Conservation (phyloP, 371 early-diverging fungal genomes). For the Fennellomyces sp. region DNA sequence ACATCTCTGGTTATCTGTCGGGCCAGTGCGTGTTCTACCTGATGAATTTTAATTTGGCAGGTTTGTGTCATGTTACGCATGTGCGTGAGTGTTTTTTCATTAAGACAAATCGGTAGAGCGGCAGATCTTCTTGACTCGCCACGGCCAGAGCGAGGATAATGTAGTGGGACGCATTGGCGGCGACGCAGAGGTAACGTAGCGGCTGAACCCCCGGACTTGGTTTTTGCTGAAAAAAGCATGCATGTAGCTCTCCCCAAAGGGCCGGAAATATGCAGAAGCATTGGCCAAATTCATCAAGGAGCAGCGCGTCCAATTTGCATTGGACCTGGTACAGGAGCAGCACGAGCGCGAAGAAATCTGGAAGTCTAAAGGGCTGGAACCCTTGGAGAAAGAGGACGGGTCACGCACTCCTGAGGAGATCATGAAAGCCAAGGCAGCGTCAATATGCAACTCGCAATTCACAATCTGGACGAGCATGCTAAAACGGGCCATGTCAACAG, state of each 20-base stretch:
- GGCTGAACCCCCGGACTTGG: too few species aligned
- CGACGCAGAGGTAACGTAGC: slow-evolving; percentile 69
- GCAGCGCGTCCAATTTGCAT: slow-evolving; percentile 42
- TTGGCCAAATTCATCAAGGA: slow-evolving; percentile 66
- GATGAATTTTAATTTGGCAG: slow-evolving; percentile 75
- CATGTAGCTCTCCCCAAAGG: slow-evolving; percentile 55
- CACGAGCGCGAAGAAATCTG: slow-evolving; percentile 33
- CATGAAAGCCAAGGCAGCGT: slow-evolving; percentile 14
- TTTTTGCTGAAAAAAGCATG: too few species aligned
- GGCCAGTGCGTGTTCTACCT: slow-evolving; percentile 87
- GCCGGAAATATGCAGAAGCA: slow-evolving; percentile 66
- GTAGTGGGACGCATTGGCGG: slow-evolving; percentile 66
- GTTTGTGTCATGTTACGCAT: slow-evolving; percentile 15
- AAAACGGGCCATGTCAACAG: slow-evolving; percentile 72
- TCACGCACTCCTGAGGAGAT: slow-evolving; percentile 6
- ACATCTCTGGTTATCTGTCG: slow-evolving; percentile 79
- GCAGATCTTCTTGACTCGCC: slow-evolving; percentile 81
- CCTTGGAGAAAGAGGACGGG: slow-evolving; percentile 23
- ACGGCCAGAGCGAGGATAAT: slow-evolving; percentile 77
- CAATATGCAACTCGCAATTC: slow-evolving; percentile 42
- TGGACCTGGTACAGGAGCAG: slow-evolving; percentile 33
- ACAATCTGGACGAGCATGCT: slow-evolving; percentile 82
- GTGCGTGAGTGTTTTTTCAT: background rate
- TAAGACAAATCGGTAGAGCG: slow-evolving; percentile 52
- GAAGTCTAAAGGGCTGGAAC: slow-evolving; percentile 30